phyloP scores from a whole-genome alignment of 73 alveolate species.

The Symbiodinium pilosum region DNA sequence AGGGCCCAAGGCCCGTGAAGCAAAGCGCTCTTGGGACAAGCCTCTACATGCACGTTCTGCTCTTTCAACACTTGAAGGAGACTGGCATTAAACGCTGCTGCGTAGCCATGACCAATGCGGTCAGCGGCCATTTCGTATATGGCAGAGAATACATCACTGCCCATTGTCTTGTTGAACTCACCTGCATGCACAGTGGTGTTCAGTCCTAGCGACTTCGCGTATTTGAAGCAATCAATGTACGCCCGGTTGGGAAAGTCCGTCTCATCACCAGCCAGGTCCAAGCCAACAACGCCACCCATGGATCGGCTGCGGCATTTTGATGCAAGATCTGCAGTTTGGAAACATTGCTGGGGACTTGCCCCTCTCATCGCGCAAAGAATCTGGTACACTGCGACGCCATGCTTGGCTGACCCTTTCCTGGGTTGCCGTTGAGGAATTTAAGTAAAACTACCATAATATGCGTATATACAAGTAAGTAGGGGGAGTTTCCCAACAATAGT shows the following conservation, averaged over 20 bases:
- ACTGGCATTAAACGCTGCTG: slow-evolving; percentile 28
- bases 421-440: too few relatives aligned
- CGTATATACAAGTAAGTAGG: too few relatives aligned
- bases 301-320: background rate
- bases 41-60: slow-evolving; percentile 43
- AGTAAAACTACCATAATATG: too few relatives aligned
- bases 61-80: slow-evolving; percentile 2
- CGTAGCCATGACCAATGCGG: slow-evolving; percentile 74
- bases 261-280: slow-evolving; percentile 87
- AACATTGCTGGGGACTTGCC: slow-evolving; percentile 33
- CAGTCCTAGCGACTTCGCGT: slow-evolving; percentile 40
- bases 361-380: slow-evolving; percentile 84
- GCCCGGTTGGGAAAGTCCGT: slow-evolving; percentile 86
- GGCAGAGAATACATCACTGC: slow-evolving; percentile 47
- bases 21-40: slow-evolving; percentile 74
- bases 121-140: slow-evolving; percentile 57
- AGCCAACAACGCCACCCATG: slow-evolving; percentile 80
- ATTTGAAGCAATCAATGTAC: slow-evolving; percentile 45
- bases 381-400: slow-evolving; percentile 29
- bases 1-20: slow-evolving; percentile 81
- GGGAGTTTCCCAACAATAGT: too few relatives aligned
- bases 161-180: slow-evolving; percentile 58
- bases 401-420: slow-evolving; percentile 41
- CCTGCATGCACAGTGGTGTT: slow-evolving; percentile 57
- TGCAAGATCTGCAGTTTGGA: slow-evolving; percentile 41